A percentile compares a stretch with the other conserved stretches of the same genome.
These are phyloP conservation scores for Podaxis sp. DNA, from an alignment of 768 basidiomycete genomes.

Conservation along the genomic window DNA sequence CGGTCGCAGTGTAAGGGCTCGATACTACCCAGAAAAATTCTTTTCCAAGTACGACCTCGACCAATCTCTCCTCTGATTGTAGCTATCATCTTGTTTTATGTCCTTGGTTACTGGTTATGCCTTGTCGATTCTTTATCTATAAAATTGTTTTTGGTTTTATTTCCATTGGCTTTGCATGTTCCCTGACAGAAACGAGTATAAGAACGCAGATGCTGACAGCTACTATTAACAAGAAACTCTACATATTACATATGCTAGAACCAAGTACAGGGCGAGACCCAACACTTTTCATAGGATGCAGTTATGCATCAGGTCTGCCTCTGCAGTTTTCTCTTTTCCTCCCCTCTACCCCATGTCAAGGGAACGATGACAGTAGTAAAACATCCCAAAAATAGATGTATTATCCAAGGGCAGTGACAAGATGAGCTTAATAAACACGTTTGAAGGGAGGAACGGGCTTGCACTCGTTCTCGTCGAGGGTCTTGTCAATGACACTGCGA, in stretches of 20 bases:
- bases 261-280: not conserved
- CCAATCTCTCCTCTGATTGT: constrained; percentile 29
- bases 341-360: not conserved
- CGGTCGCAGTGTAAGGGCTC: constrained; percentile 77
- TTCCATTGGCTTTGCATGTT: not conserved
- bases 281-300: not conserved
- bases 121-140: not conserved
- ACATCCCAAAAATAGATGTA: not conserved
- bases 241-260: not conserved
- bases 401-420: not conserved
- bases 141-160: constrained; percentile 4
- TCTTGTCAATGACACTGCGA: constrained; percentile 79
- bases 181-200: not conserved
- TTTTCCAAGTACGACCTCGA: constrained; percentile 57
- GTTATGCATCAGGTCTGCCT: not conserved
- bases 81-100: constrained; percentile 18
- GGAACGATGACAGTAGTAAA: not conserved
- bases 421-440: constrained; percentile 73
- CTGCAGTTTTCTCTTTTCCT: not conserved
- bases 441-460: constrained; percentile 97
- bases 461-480: constrained; percentile 96
- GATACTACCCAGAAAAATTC: constrained; percentile 70
- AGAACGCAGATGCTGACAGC: not conserved
- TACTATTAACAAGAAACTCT: not conserved
- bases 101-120: constrained; percentile 2